phyloP scores from a whole-genome alignment of 805 yeast species.

The Suhomyces prunicola region DNA sequence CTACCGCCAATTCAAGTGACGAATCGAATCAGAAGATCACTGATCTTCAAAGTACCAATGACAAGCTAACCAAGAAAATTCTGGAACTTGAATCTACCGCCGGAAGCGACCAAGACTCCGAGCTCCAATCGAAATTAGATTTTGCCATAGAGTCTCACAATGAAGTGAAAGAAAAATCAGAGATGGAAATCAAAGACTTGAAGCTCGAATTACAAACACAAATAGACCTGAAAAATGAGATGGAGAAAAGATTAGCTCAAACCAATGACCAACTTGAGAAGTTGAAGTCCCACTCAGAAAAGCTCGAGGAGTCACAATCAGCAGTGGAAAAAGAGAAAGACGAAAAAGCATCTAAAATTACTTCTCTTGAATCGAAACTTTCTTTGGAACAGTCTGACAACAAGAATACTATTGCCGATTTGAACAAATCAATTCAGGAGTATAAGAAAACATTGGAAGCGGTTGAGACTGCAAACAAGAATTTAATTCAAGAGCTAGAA shows the following conservation, averaged over 20 bases:
- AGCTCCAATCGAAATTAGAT: background rate
- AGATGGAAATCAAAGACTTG: background rate
- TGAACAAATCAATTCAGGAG: background rate
- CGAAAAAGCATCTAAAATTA: background rate
- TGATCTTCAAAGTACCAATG: background rate
- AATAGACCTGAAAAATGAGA: background rate
- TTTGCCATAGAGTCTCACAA: background rate
- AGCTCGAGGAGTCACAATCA: background rate
- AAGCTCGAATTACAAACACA: background rate
- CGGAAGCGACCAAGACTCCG: background rate
- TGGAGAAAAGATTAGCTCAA: background rate
- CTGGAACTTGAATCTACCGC: background rate
- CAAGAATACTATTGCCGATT: background rate
- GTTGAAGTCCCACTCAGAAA: background rate
- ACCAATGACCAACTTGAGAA: background rate
- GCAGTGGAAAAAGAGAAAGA: background rate
- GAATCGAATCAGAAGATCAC: background rate
- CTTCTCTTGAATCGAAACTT: background rate
- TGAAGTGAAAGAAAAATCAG: background rate
- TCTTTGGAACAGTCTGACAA: background rate
- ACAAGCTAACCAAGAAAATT: background rate
- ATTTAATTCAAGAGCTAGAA: background rate
- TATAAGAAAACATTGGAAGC: background rate
- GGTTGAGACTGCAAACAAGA: background rate
- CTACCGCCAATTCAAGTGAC: background rate